Base-by-base conservation (phyloP, 106 monocot genomes). In the Narthecium ossifragum region DNA sequence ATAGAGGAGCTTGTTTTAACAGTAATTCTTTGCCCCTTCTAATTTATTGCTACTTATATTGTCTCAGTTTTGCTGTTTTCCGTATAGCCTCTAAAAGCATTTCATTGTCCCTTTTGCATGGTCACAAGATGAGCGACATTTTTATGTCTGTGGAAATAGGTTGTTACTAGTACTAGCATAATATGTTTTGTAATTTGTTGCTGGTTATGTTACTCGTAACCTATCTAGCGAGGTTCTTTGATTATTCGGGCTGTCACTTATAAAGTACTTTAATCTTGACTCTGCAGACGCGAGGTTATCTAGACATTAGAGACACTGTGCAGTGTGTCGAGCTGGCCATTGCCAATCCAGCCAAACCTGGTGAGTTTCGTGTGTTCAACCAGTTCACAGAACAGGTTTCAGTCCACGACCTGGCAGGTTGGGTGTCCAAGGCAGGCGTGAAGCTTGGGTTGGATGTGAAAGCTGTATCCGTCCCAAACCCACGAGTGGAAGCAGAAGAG, bases 351-450 rank as follows among this genome's bases (percentile, higher is more conserved):
- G 85, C 94, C 46, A 96, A 78, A 55, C 78, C 39, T 11, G 94
- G 94, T 1, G 86, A 90, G 60, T 96, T 96, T 59, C 80, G 90
- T 4, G 90, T 96, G 26, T 96, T 96, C 70, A 94, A 94, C 80
- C 94, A 94, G 67, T 94, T 94, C 72, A 90, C 90, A 1, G 94
- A 94, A 57, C 89, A 84, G 54, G 90, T 90, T 67, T 96, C 94
- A 0, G 83, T 96, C 31, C 90, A 96, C 31, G 80, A 96, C 27
- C 83, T 96, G 0, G 86, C 94, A 1, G 17, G 54, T 0, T 69
- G 90, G 15, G 86, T 94, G 4, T 83, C 82, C 43, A 80, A 73
- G 26, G 85, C 85, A 22, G 85, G 93, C 20, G 60, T 70, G 43
- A 96, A 96, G 58, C 78, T 96, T 8, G 94, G 94, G 17, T 54